Evolutionary conservation across 768 basidiomycete genomes (phyloP), one percentile per base, ranked within the genome.

Genomic region (Nevesoporus exiguus): DNA sequence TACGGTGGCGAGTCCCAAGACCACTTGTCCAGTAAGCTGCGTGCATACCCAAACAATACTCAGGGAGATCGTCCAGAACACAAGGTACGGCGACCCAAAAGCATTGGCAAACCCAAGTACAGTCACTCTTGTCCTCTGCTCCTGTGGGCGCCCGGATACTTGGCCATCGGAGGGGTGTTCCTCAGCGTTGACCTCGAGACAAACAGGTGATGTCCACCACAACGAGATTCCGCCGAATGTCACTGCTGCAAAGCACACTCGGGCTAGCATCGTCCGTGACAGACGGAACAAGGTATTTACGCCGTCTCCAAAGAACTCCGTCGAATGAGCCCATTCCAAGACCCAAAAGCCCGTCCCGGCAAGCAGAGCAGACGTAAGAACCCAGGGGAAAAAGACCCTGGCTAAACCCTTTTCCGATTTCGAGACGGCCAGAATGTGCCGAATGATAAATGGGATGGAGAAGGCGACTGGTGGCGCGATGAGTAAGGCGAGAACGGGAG

Each of bases 41-140:
- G 80, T 84, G 19, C 84, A 77, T 7, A 70, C 24, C 68, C 68
- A 69, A 10, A 88, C 74, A 13, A 86, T 49, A 5, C 76, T 75
- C 37, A 96, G 80, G 44, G 77, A 71, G 22, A 88, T 77, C 7
- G 80, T 76, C 81, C 88, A 88, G 64, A 97, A 90, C 34, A 96
- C 73, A 51, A 94, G 74, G 69, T 93, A 97, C 2, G 91, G 83
- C 15, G 93, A 85, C 15, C 93, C 96, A 62, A 85, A 95, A 0
- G 90, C 85, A 66, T 98, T 97, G 0, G 91, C 90, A 63, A 86
- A 96, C 0, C 95, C 95, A 1, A 93, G 70, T 2, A 98, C 80
- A 19, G 75, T 77, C 39, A 83, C 77, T 44, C 82, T 77, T 15
- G 62, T 69, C 66, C 65, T 76, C 47, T 53, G 66, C 40, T 72